Conservation (phyloP, 805 yeast species). For the Ogataea dorogensis region DNA sequence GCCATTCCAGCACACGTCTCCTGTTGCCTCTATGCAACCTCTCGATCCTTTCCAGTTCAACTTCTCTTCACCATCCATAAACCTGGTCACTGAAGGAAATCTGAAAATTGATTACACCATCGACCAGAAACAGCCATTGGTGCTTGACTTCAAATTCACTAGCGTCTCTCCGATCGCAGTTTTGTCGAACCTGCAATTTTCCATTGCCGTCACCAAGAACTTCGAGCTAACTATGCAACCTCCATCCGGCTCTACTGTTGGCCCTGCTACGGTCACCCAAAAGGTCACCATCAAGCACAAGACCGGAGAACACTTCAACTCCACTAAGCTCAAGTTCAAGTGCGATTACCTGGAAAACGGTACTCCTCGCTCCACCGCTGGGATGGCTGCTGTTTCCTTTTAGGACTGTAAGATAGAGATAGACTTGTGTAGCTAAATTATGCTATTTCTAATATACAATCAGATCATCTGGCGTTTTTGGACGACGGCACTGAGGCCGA, state of each 20-base stretch:
- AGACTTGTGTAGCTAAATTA: slow-evolving; percentile 9
- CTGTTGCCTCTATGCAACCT: no score
- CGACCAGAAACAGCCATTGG: slow-evolving; percentile 18
- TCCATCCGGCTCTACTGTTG: slow-evolving; percentile 24
- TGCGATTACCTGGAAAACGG: slow-evolving; percentile 52
- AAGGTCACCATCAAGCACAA: slow-evolving; percentile 23
- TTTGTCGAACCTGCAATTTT: slow-evolving; percentile 43
- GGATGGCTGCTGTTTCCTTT: slow-evolving; percentile 39
- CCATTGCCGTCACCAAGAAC: slow-evolving; percentile 36
- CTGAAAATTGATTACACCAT: slow-evolving; percentile 29
- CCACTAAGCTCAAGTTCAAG: slow-evolving; percentile 73
- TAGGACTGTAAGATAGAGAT: slow-evolving; percentile 10
- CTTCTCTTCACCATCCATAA: slow-evolving; percentile 21
- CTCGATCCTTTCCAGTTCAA: slow-evolving; percentile 38
- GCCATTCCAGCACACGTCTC: slow-evolving; percentile 4
- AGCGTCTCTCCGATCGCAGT: slow-evolving; percentile 42
- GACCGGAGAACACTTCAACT: slow-evolving; percentile 14
- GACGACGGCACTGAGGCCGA: slow-evolving; percentile 16
- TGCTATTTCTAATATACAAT: slow-evolving; percentile 11
- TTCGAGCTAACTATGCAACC: slow-evolving; percentile 30
- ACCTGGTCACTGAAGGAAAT: slow-evolving; percentile 20
- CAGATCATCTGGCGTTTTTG: slow-evolving; percentile 7
- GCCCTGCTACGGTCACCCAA: slow-evolving; percentile 26
- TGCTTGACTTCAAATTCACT: slow-evolving; percentile 23
- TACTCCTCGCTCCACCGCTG: slow-evolving; percentile 52